These are phyloP conservation scores for Micractinium conductrix DNA, from an alignment of 139 green algal species.

Conservation along the genomic window DNA sequence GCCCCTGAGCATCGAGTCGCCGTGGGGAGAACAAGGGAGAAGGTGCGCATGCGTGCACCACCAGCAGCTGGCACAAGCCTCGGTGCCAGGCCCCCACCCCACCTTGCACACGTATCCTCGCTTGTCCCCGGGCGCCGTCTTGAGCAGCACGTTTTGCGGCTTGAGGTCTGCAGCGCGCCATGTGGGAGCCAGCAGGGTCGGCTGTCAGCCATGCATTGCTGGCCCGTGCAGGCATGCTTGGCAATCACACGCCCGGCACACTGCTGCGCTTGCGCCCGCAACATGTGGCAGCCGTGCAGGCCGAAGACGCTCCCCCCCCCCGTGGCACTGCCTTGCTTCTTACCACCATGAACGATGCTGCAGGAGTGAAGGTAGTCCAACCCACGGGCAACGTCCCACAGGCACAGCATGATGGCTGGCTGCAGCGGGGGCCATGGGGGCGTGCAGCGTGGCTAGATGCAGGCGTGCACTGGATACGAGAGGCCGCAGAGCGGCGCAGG, in stretches of 20 bases:
- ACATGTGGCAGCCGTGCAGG: no score
- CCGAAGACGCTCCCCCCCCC: not conserved
- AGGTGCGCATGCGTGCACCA: no score
- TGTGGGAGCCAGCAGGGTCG: no score
- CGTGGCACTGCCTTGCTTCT: not conserved
- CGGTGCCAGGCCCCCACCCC: no score
- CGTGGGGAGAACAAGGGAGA: no score
- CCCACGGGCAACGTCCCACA: not conserved
- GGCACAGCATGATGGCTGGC: not conserved
- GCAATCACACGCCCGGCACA: not conserved
- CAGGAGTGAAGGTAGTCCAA: conserved; percentile 7
- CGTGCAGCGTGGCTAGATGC: not conserved
- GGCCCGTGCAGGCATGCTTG: not conserved
- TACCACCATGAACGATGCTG: not conserved
- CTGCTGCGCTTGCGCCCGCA: no score
- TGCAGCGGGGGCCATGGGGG: not conserved
- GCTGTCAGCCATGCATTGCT: not conserved
- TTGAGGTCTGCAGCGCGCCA: not conserved
- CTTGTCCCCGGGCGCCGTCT: not conserved
- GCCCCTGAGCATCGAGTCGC: no score
- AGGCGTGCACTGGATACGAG: not conserved
- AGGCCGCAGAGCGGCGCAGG: no score
- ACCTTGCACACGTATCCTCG: conserved; percentile 3
- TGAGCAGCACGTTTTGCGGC: conserved; percentile 4
- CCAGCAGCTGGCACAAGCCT: no score